Conservation (phyloP, 495 filamentous ascomycete genomes). For the Annulohypoxylon stygium region DNA sequence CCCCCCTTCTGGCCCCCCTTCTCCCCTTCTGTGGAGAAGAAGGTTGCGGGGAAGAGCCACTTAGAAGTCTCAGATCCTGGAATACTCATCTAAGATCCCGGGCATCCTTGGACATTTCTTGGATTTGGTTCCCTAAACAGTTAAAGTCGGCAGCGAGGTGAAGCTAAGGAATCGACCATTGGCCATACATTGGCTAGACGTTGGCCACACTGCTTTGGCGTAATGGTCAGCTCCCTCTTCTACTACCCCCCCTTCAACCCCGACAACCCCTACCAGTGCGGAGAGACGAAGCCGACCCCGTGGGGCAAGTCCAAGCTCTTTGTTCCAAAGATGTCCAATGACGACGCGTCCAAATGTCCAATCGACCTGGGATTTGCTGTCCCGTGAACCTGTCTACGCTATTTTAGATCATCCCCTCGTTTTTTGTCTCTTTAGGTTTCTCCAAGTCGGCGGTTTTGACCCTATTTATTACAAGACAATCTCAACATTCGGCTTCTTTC, state of each 20-base stretch:
- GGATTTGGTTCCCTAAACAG: too few relatives aligned
- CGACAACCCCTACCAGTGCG: not conserved
- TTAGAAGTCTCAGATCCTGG: constrained; percentile 28
- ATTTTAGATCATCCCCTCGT: constrained; percentile 24
- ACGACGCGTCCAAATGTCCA: constrained; percentile 20
- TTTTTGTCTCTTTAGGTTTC: constrained; percentile 1
- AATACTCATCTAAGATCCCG: constrained; percentile 14
- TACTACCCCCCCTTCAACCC: not conserved
- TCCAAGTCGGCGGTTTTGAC: constrained; percentile 49
- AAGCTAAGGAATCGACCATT: not conserved
- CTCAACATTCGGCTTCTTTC: constrained; percentile 14
- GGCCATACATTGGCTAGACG: not conserved
- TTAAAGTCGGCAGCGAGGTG: not conserved
- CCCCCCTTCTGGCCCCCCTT: too few relatives aligned
- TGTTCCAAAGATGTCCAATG: constrained; percentile 31
- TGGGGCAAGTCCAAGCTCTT: constrained; percentile 24
- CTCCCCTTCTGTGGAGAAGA: constrained; percentile 18
- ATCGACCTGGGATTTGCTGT: constrained; percentile 25
- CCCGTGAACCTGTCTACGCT: constrained; percentile 31
- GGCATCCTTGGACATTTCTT: not conserved
- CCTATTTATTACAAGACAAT: constrained; percentile 39
- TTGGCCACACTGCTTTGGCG: constrained; percentile 36
- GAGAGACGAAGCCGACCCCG: constrained; percentile 24
- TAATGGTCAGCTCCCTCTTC: constrained; percentile 36
- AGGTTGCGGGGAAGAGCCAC: constrained; percentile 45